A percentile compares a stretch with the other conserved stretches of the same genome.
phyloP scores from a whole-genome alignment of 371 early-diverging fungal genomes.

The Saksenaea vasiformis region DNA sequence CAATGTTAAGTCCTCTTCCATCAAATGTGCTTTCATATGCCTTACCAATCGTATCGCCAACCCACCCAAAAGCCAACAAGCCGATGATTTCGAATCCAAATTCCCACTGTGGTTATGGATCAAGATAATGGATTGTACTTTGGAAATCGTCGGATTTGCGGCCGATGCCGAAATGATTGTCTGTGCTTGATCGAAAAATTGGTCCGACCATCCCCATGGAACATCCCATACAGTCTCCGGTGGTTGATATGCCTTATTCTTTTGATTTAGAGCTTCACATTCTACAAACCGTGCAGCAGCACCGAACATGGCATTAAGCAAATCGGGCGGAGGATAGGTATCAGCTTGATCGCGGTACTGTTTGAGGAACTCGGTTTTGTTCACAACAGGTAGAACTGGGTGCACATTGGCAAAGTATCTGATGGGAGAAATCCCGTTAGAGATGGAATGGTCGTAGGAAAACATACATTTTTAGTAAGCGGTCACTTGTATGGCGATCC shows the following conservation, averaged over 20 bases:
- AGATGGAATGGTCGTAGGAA: background rate
- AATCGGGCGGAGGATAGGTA: slow-evolving; percentile 37
- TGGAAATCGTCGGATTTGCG: slow-evolving; percentile 35
- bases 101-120: slow-evolving; percentile 47
- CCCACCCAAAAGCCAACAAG: slow-evolving; percentile 45
- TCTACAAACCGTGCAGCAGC: slow-evolving; percentile 51
- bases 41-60: slow-evolving; percentile 10
- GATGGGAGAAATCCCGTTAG: background rate
- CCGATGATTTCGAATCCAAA: slow-evolving; percentile 48
- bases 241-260: slow-evolving; percentile 16
- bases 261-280: slow-evolving; percentile 28
- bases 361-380: slow-evolving; percentile 40
- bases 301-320: slow-evolving; percentile 53
- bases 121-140: slow-evolving; percentile 45
- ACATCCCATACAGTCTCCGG: slow-evolving; percentile 44
- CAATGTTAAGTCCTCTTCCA: background rate
- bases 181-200: slow-evolving; percentile 46
- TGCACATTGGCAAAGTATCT: slow-evolving; percentile 53
- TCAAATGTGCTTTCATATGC: background rate
- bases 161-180: slow-evolving; percentile 25
- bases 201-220: slow-evolving; percentile 46
- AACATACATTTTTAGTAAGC: slow-evolving; percentile 41
- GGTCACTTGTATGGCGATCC: slow-evolving; percentile 41
- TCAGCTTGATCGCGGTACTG: slow-evolving; percentile 46
- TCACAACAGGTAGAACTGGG: slow-evolving; percentile 48